Evolutionary conservation across 805 yeast genomes (phyloP).

Genomic region (Candida corydali): DNA sequence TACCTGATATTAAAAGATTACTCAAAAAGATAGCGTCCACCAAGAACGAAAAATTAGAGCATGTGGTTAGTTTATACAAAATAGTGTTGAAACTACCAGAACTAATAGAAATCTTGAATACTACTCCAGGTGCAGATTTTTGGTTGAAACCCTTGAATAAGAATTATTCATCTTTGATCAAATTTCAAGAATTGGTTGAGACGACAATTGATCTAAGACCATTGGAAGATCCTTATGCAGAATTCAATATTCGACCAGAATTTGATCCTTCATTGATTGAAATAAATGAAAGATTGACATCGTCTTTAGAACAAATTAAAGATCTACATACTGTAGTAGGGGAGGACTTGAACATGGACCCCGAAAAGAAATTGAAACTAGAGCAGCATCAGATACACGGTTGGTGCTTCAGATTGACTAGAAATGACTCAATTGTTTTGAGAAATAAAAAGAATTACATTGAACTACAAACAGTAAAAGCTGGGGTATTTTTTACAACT

Average conservation of each 20-base stretch:
- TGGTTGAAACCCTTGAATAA: constrained; percentile 61
- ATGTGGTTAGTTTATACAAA: constrained; percentile 85
- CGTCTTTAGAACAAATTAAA: constrained; percentile 51
- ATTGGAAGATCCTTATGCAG: constrained; percentile 54
- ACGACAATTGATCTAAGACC: constrained; percentile 87
- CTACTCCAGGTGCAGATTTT: constrained; percentile 21
- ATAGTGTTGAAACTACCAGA: constrained; percentile 69
- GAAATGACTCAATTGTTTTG: constrained; percentile 80
- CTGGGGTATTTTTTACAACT: constrained; percentile 92
- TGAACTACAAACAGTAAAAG: constrained; percentile 88
- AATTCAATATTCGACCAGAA: constrained; percentile 82
- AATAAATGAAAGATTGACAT: constrained; percentile 56
- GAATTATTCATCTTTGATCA: constrained; percentile 49
- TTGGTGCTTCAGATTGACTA: constrained; percentile 90
- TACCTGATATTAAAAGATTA: constrained; percentile 81
- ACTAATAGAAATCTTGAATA: constrained; percentile 46
- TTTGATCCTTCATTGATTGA: constrained; percentile 73
- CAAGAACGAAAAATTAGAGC: constrained; percentile 68
- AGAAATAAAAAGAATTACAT: constrained; percentile 58
- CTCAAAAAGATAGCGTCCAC: constrained; percentile 54
- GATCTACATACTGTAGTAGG: constrained; percentile 61
- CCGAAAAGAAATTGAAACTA: constrained; percentile 82
- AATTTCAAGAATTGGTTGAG: constrained; percentile 82
- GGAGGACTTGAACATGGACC: constrained; percentile 73
- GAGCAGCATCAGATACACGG: constrained; percentile 88